Evolutionary conservation across 1,284 basidiomycete genomes (phyloP).

Genomic region (Fereydounia khargensis): DNA sequence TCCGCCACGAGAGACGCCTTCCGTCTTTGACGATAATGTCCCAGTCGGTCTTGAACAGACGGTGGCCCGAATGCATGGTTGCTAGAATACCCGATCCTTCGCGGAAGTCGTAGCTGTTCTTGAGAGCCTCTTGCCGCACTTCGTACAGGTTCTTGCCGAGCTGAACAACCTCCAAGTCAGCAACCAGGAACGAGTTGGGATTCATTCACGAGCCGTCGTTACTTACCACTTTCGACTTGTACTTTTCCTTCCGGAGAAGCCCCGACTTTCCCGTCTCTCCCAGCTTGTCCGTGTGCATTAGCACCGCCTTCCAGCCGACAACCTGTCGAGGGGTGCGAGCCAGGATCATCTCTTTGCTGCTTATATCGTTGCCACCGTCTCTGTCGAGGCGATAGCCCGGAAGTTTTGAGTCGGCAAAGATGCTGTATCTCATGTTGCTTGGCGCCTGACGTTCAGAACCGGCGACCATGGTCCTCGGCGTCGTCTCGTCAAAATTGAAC

Average conservation of each 20-base stretch:
- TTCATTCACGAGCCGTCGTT: background rate
- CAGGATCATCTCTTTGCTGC: too few relatives aligned
- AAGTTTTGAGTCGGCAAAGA: too few relatives aligned
- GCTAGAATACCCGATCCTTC: conserved; percentile 20
- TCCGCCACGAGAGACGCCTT: conserved; percentile 12
- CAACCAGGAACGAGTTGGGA: background rate
- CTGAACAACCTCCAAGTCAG: background rate
- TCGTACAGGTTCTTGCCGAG: conserved; percentile 20
- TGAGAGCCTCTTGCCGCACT: conserved; percentile 22
- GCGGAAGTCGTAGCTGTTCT: conserved; percentile 27
- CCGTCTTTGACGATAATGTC: conserved; percentile 24
- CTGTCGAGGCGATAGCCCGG: too few relatives aligned
- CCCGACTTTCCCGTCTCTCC: background rate
- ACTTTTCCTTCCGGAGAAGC: background rate
- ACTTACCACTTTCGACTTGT: background rate
- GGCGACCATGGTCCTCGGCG: too few relatives aligned
- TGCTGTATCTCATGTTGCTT: too few relatives aligned
- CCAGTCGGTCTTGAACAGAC: conserved; percentile 30
- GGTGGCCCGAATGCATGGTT: conserved; percentile 20
- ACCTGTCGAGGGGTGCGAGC: conserved; percentile 19
- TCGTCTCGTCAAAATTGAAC: too few relatives aligned
- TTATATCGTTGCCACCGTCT: too few relatives aligned
- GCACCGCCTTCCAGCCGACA: conserved; percentile 27
- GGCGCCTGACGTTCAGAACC: too few relatives aligned
- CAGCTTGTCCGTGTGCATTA: conserved; percentile 6